Percentiles rank a stretch among this genome's conserved stretches.
These are phyloP conservation scores for Zopfochytrium polystomum DNA, from an alignment of 371 early-diverging fungal genomes.

Conservation along the genomic window DNA sequence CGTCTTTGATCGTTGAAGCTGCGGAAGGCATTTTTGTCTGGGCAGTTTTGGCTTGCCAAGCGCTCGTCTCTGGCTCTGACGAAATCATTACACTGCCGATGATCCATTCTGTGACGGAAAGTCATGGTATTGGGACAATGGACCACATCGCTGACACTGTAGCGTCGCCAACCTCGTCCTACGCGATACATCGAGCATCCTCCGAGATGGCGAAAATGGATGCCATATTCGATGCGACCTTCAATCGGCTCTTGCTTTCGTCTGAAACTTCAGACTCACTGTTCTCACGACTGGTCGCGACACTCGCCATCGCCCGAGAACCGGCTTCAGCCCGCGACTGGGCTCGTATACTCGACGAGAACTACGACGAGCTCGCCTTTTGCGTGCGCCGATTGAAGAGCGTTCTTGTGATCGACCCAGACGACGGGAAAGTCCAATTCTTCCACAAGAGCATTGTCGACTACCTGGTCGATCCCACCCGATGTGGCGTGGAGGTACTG, in stretches of 20 bases:
- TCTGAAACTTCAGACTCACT: not conserved
- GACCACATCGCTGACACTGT: too few relatives aligned
- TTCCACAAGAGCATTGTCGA: constrained; percentile 27
- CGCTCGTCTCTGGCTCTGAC: not conserved
- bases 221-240: too few relatives aligned
- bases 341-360: not conserved
- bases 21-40: constrained; percentile 22
- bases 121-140: too few relatives aligned
- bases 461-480: constrained; percentile 17
- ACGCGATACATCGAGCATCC: too few relatives aligned
- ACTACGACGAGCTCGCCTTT: not conserved
- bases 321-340: constrained; percentile 7
- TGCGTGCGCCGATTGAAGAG: not conserved
- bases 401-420: not conserved
- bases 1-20: constrained; percentile 3
- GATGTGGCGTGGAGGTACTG: constrained; percentile 1
- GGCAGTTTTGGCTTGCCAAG: constrained; percentile 19
- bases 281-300: constrained; percentile 9
- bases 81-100: constrained; percentile 1
- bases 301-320: constrained; percentile 6
- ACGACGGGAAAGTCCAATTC: constrained; percentile 8
- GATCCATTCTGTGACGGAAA: not conserved
- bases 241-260: too few relatives aligned
- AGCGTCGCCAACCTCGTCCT: too few relatives aligned
- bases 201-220: too few relatives aligned